phyloP scores from a whole-genome alignment of 495 filamentous ascomycete species.

The Hypoxylon subgilvum region DNA sequence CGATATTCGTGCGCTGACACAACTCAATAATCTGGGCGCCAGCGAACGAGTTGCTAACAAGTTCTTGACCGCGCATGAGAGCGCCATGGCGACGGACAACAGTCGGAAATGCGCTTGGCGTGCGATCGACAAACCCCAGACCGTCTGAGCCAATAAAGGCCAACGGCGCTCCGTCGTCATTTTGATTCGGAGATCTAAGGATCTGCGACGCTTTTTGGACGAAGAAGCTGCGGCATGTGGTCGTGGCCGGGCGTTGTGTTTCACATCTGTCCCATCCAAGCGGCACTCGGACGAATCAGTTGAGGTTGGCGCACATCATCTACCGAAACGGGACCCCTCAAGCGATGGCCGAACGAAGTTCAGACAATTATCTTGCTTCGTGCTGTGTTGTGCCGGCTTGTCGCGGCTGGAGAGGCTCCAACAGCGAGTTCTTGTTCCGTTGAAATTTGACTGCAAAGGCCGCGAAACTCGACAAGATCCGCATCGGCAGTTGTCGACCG shows the following conservation, averaged over 20 bases:
- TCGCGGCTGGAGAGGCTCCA: too few relatives aligned
- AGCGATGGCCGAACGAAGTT: too few relatives aligned
- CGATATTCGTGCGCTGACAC: too few relatives aligned
- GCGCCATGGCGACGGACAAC: neutral
- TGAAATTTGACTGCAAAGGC: too few relatives aligned
- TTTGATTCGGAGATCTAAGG: conserved; percentile 14
- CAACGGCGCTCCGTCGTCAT: neutral
- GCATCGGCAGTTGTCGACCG: too few relatives aligned
- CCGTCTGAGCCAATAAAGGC: conserved; percentile 19
- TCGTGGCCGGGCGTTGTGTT: conserved; percentile 10
- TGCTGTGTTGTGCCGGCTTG: too few relatives aligned
- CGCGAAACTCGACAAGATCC: too few relatives aligned
- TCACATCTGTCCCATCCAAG: conserved; percentile 23
- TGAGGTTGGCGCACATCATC: conserved; percentile 3
- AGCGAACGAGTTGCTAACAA: neutral
- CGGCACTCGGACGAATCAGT: conserved; percentile 1
- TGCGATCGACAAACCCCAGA: conserved; percentile 30
- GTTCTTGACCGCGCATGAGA: neutral
- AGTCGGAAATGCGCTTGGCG: conserved; percentile 19
- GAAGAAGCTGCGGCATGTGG: conserved; percentile 11
- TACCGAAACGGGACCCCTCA: neutral
- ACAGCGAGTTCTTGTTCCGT: too few relatives aligned
- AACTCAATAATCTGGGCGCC: neutral
- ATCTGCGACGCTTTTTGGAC: conserved; percentile 31
- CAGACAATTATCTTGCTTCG: too few relatives aligned